These are phyloP conservation scores for Wallacemonas collosoma DNA, from an alignment of 208 protist genomes.

Conservation along the genomic window DNA sequence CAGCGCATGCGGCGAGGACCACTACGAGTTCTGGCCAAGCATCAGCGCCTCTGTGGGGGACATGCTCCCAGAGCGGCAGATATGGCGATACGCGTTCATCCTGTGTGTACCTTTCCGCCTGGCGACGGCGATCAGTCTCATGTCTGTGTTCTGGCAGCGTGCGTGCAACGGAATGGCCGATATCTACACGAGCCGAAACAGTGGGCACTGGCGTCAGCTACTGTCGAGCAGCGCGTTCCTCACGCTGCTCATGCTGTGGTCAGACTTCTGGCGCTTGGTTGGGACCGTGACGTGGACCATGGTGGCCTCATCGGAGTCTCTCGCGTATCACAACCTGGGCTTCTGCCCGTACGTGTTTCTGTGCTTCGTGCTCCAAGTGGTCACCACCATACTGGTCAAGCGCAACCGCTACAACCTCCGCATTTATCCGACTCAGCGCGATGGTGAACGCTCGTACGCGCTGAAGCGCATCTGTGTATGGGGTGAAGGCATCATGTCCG, in stretches of 20 bases:
- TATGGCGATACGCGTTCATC: conserved; percentile 61
- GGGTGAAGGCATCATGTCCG: conserved; percentile 34
- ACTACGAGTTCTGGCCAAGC: conserved; percentile 80
- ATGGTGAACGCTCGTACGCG: conserved; percentile 38
- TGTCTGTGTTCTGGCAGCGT: conserved; percentile 68
- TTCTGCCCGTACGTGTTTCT: conserved; percentile 64
- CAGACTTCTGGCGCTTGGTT: conserved; percentile 50
- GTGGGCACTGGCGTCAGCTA: conserved; percentile 21
- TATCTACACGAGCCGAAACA: conserved; percentile 34
- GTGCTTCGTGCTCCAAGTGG: conserved; percentile 54
- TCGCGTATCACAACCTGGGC: conserved; percentile 62
- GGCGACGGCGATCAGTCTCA: conserved; percentile 45
- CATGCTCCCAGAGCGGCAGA: conserved; percentile 70
- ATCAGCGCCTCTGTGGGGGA: conserved; percentile 74
- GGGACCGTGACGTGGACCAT: conserved; percentile 56
- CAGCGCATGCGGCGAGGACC: conserved; percentile 50
- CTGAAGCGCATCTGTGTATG: conserved; percentile 52
- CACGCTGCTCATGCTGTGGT: conserved; percentile 44
- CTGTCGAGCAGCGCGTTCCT: conserved; percentile 59
- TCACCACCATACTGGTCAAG: conserved; percentile 34
- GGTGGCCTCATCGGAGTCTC: conserved; percentile 57
- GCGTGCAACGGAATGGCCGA: conserved; percentile 46
- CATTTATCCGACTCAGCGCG: conserved; percentile 52
- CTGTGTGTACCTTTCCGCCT: conserved; percentile 62
- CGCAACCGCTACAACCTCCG: conserved; percentile 56